Evolutionary conservation across 805 yeast genomes (phyloP).

Genomic region (Spathaspora arborariae): DNA sequence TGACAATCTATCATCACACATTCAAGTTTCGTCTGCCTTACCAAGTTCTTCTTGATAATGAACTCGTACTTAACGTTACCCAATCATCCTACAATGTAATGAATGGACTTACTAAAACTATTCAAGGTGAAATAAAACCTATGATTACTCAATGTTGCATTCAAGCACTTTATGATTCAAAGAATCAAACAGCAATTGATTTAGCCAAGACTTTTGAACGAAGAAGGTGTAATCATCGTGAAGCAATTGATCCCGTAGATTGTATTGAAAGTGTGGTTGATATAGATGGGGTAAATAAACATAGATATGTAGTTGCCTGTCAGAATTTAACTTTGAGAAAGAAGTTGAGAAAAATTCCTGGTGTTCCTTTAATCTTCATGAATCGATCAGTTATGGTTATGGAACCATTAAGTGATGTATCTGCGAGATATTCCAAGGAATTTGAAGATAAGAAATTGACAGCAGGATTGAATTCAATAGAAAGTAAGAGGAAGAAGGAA

Average conservation of each 20-base stretch:
- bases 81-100: slow-evolving; percentile 70
- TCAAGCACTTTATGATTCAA: slow-evolving; percentile 72
- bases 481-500: slow-evolving; percentile 40
- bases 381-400: slow-evolving; percentile 90
- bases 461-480: slow-evolving; percentile 70
- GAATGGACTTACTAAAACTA: slow-evolving; percentile 75
- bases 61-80: slow-evolving; percentile 61
- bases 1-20: slow-evolving; percentile 77
- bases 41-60: slow-evolving; percentile 85
- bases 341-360: slow-evolving; percentile 72
- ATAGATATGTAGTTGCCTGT: slow-evolving; percentile 84
- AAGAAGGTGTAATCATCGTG: slow-evolving; percentile 86
- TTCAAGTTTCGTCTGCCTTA: slow-evolving; percentile 93
- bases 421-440: slow-evolving; percentile 34
- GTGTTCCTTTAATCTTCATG: slow-evolving; percentile 85
- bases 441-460: slow-evolving; percentile 68
- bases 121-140: slow-evolving; percentile 82
- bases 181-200: slow-evolving; percentile 72
- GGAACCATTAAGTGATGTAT: slow-evolving; percentile 86
- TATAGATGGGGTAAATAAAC: slow-evolving; percentile 77
- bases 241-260: slow-evolving; percentile 60
- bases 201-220: slow-evolving; percentile 83
- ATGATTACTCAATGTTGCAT: slow-evolving; percentile 96
- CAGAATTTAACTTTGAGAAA: slow-evolving; percentile 72
- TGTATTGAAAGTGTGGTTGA: slow-evolving; percentile 71